These are phyloP conservation scores for Ulota crispa DNA, from an alignment of 225 moss, liverwort and hornwort species.

Conservation along the genomic window DNA sequence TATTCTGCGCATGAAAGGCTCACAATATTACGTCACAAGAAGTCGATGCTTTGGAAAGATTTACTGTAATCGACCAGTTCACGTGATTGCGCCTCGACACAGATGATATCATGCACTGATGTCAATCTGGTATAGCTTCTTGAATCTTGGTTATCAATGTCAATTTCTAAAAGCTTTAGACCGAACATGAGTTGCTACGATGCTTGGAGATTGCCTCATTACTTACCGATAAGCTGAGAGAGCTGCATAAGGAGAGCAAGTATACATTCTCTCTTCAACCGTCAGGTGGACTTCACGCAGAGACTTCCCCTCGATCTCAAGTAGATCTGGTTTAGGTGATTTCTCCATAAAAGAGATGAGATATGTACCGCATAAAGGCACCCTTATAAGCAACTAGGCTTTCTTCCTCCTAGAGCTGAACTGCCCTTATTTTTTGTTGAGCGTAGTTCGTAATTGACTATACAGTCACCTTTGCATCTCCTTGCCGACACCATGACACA, in stretches of 20 bases:
- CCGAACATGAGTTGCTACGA: neutral
- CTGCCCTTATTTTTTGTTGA: neutral
- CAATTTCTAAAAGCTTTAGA: neutral
- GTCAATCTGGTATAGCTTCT: neutral
- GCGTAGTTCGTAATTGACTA: neutral
- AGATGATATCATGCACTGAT: neutral
- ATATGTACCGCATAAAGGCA: neutral
- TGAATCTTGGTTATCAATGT: neutral
- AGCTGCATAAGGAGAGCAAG: neutral
- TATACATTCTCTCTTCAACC: neutral
- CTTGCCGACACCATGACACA: neutral
- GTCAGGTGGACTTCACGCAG: neutral
- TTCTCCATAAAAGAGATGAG: neutral
- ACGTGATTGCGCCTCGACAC: neutral
- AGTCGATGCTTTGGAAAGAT: neutral
- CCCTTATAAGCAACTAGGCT: neutral
- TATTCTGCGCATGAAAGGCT: neutral
- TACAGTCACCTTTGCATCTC: too few relatives aligned
- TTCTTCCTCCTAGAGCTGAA: neutral
- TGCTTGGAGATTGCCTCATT: neutral
- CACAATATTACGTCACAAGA: neutral
- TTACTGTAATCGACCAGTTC: neutral
- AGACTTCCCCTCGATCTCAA: slow-evolving; percentile 12
- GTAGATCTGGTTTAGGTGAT: neutral
- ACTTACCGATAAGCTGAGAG: neutral